Evolutionary conservation across 768 basidiomycete species (phyloP).

Genomic region (Cytidiella melzeri): DNA sequence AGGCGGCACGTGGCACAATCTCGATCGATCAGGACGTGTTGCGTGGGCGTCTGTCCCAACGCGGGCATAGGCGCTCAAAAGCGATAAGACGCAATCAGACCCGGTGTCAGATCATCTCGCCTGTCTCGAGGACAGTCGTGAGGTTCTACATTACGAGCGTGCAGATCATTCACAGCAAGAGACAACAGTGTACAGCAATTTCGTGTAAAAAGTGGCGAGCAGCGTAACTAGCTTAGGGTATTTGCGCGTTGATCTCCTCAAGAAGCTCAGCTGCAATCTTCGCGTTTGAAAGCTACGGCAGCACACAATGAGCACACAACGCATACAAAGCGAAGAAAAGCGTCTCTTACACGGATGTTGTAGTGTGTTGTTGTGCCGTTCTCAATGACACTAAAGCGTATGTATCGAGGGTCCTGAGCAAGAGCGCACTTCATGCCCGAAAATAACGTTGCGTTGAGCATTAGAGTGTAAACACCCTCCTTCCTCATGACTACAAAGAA

Average conservation of each 20-base stretch:
- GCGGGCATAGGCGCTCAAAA: too few species aligned
- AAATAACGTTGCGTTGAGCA: slow-evolving; percentile 74
- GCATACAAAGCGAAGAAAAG: slow-evolving; percentile 1
- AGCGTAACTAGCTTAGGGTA: too few species aligned
- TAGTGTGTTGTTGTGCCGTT: slow-evolving; percentile 57
- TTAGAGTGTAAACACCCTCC: slow-evolving; percentile 69
- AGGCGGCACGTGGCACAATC: too few species aligned
- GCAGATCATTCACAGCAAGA: neutral
- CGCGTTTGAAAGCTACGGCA: slow-evolving; percentile 51
- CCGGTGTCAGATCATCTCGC: too few species aligned
- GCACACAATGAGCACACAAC: neutral
- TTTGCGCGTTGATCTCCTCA: slow-evolving; percentile 43
- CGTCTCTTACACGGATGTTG: slow-evolving; percentile 70
- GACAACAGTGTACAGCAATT: neutral
- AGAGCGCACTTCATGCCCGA: slow-evolving; percentile 67
- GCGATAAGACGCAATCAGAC: too few species aligned
- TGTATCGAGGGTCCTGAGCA: slow-evolving; percentile 74
- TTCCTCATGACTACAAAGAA: slow-evolving; percentile 68
- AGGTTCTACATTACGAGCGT: neutral
- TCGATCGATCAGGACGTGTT: too few species aligned
- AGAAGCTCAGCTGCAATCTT: slow-evolving; percentile 68
- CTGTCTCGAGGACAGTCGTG: too few species aligned
- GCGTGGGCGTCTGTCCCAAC: too few species aligned
- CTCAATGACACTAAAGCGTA: slow-evolving; percentile 72
- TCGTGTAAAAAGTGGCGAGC: too few species aligned